Conservation (phyloP, 2,329 filamentous ascomycete species). For the Cryphonectria carpinicola region DNA sequence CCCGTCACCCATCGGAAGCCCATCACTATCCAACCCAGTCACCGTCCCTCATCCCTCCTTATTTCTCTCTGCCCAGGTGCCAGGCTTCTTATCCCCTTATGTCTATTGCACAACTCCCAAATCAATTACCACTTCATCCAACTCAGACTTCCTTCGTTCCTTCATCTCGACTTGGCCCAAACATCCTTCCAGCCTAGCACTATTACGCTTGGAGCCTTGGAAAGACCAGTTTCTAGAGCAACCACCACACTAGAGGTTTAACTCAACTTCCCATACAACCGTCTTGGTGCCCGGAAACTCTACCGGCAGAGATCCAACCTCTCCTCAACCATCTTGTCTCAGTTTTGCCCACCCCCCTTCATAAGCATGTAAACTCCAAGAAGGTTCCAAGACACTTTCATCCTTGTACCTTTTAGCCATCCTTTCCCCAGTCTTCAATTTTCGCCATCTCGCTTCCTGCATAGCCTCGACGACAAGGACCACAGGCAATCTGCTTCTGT, state of each 20-base stretch:
- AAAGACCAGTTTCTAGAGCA: background rate
- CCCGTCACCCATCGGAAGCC: background rate
- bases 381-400: background rate
- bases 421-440: background rate
- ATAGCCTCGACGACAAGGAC: background rate
- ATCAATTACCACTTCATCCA: background rate
- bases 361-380: background rate
- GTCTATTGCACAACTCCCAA: background rate
- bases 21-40: background rate
- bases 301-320: background rate
- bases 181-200: background rate
- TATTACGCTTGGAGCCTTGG: background rate
- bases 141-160: background rate
- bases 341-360: background rate
- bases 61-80: background rate
- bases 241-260: background rate
- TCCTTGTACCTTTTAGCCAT: background rate
- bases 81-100: no score
- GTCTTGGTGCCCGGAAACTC: background rate
- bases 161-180: background rate
- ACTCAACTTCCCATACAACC: background rate
- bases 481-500: background rate
- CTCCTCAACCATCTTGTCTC: no score
- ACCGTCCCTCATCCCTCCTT: background rate
- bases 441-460: background rate